phyloP scores from a whole-genome alignment of 179 eudicot species.

The Beta lomatogona region DNA sequence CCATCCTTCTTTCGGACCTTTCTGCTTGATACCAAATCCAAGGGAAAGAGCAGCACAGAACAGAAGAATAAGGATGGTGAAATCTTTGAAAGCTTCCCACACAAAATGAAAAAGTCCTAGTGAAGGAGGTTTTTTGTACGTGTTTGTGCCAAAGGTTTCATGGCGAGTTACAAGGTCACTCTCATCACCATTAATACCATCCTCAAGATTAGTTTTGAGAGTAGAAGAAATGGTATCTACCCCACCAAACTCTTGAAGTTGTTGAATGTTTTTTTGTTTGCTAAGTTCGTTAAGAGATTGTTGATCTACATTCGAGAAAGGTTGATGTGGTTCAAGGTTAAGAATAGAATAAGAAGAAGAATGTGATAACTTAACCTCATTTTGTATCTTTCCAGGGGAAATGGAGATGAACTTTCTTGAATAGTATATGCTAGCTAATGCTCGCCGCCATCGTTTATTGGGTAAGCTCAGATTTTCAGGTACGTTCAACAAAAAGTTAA shows the following conservation, averaged over 20 bases:
- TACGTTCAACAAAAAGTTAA: slow-evolving; percentile 24
- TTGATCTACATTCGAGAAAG: slow-evolving; percentile 26
- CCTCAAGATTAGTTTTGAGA: slow-evolving; percentile 20
- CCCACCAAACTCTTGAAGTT: slow-evolving; percentile 25
- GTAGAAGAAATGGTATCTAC: slow-evolving; percentile 18
- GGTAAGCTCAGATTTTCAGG: slow-evolving; percentile 21
- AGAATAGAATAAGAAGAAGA: slow-evolving; percentile 22
- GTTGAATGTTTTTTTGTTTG: slow-evolving; percentile 23
- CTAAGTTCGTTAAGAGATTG: slow-evolving; percentile 12
- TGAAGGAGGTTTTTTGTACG: slow-evolving; percentile 22
- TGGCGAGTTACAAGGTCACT: slow-evolving; percentile 15
- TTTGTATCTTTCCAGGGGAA: neutral
- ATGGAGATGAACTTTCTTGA: slow-evolving; percentile 39
- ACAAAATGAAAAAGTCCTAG: slow-evolving; percentile 18
- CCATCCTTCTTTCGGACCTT: slow-evolving; percentile 34
- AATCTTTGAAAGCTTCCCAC: slow-evolving; percentile 30
- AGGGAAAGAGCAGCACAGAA: slow-evolving; percentile 36
- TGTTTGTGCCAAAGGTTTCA: slow-evolving; percentile 11
- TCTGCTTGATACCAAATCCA: slow-evolving; percentile 35
- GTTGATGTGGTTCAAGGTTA: slow-evolving; percentile 22
- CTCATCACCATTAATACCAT: slow-evolving; percentile 19
- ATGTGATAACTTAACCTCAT: neutral
- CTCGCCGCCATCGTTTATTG: slow-evolving; percentile 47
- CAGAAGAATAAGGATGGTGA: slow-evolving; percentile 26
- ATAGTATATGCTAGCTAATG: slow-evolving; percentile 43